Evolutionary conservation across 495 filamentous ascomycete genomes (phyloP), one percentile per base, ranked within the genome.

Genomic region (Penicillium maclennaniae): DNA sequence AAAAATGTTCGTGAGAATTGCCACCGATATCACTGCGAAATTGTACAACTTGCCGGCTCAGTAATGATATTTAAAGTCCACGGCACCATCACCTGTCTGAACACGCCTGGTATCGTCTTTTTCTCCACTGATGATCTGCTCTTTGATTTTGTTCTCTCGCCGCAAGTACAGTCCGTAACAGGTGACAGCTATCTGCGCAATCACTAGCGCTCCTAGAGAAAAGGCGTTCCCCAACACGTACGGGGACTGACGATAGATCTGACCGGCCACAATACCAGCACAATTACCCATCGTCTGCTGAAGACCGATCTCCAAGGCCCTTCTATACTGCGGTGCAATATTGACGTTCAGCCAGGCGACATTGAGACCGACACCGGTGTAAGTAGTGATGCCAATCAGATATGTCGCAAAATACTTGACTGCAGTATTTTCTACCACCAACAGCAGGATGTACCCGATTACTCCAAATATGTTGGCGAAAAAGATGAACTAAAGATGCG

Each of bases 221-320:
- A 79, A 80, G 6, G 63, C 53, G 43, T 81, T 75, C 0, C 79
- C 79, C 8, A 81, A 56, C 10, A 74, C 68, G 52, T 80, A 83
- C 7, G 79, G 79, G n/a, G 69, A 60, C 0, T 55, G 66, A 8
- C 76, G 69, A 59, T 81, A 82, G 1, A 82, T 71, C 54, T 82
- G 79, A 0, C 76, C 76, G 0, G 75, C 75, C 6, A 82, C 72
- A 17, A 82, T 75, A 9, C 77, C 79, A 0, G 79, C 81, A 16
- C 72, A 76, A 46, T 84, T 85, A 0, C 77, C 82, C 16, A 84
- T 70, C 0, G 82, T 87, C 21, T 80, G 74, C 45, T 84, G 79
- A 25, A 84, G 54, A 1, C 81, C 81, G 48, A 82, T 78, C 6
- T 73, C 78, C 6, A 79, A 67, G 0, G 82, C 77, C 6, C 81